Base-by-base conservation (phyloP, 768 basidiomycete species). In the Calocera cornea region DNA sequence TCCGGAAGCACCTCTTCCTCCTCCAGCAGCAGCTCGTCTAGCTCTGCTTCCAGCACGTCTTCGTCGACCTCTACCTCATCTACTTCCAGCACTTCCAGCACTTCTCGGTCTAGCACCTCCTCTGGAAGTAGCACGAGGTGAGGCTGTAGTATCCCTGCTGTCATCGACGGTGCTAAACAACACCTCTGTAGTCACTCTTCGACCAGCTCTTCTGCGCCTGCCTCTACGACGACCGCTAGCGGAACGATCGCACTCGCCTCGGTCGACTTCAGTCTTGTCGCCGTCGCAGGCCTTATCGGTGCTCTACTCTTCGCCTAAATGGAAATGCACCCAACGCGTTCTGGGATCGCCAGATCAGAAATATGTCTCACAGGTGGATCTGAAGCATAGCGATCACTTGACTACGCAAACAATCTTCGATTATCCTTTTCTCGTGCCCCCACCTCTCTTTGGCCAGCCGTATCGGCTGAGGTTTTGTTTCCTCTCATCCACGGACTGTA, bases 11-110 rank as follows among this genome's bases (percentile, higher is more conserved):
- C 47, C 19, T 22, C 66, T 40, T 60, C 68, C 44, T 22, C 69
- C 11, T 49, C 68, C 31, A 65, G 70, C n/a, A 29, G 73, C 29
- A 60, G 69, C 5, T 66, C 65, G 22, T 64, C 71, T 24, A 66
- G 75, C 8, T 2, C 73, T 47, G 24, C 73, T 34, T 38, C 69
- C 67, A 31, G 41, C 63, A 27, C 38, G 40, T 29, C 71, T 41
- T 34, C 71, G 36, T 64, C 73, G 19, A 65, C 70, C 34, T 8
- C 64, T 36, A 66, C 72, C 14, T n/a, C 72, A 16, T 71, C 72
- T 27, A 50, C 74, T n/a, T 74, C 66, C 41, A 68, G 65, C 44
- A 67, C 65, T 64, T 64, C 71, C 36, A 38, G 72, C 50, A 71
- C 79, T 27, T 73, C 78, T 19, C 7, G 7, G 44, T 7, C 44